A percentile compares a stretch with the other conserved stretches of the same genome.
Conservation (phyloP, 139 green algal genomes). For the Chlorella sp. region DNA sequence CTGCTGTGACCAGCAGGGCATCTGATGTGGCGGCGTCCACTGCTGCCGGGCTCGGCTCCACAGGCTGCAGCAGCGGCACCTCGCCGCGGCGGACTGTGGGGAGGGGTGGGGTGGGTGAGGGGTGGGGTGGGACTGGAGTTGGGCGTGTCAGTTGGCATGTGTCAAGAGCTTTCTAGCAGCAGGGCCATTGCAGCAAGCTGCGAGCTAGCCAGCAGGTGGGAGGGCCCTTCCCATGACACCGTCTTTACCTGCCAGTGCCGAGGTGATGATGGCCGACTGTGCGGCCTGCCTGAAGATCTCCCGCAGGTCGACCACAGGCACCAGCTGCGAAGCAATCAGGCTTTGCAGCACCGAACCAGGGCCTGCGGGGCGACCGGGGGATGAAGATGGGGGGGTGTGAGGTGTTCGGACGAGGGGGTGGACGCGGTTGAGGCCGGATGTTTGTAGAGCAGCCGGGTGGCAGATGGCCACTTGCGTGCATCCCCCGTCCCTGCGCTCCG, state of each 20-base stretch:
- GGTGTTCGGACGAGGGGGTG: no score
- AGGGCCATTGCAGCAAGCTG: no score
- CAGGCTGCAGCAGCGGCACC: constrained; percentile 41
- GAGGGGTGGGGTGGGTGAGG: background rate
- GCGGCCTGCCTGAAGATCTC: constrained; percentile 79
- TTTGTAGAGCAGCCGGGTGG: no score
- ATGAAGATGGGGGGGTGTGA: background rate
- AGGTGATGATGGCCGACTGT: constrained; percentile 70
- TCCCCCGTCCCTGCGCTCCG: no score
- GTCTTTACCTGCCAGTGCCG: constrained; percentile 59
- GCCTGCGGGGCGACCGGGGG: constrained; percentile 61
- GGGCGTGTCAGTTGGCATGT: no score
- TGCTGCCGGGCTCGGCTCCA: background rate
- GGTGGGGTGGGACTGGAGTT: background rate
- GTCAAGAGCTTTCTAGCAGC: no score
- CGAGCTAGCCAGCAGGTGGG: no score
- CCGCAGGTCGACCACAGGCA: constrained; percentile 72
- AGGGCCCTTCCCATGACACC: no score
- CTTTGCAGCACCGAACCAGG: constrained; percentile 69
- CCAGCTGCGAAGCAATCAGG: constrained; percentile 53
- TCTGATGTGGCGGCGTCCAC: constrained; percentile 19
- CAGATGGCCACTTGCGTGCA: no score
- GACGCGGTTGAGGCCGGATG: no score
- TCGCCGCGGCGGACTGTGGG: constrained; percentile 61
- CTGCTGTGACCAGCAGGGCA: constrained; percentile 22